Evolutionary conservation across 2,329 filamentous ascomycete species (phyloP).

Genomic region (Sclerotinia subarctica): DNA sequence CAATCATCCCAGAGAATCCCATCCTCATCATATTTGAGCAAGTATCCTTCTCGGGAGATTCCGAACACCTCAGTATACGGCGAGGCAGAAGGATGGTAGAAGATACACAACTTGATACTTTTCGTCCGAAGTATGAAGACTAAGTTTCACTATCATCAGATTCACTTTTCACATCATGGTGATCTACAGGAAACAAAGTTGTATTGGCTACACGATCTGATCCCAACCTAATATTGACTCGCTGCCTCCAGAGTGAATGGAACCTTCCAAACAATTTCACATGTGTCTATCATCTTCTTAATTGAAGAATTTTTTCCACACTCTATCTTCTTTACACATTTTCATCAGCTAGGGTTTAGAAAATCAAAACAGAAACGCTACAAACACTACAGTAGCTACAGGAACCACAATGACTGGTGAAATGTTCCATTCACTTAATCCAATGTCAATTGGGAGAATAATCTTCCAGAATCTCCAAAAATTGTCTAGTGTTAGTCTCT

Average conservation of each 20-base stretch:
- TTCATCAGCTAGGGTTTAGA: not conserved
- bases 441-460: slow-evolving; percentile 3
- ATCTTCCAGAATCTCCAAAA: slow-evolving; percentile 1
- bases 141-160: not conserved
- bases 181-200: not conserved
- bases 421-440: not conserved
- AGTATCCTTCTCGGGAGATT: not conserved
- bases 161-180: slow-evolving; percentile 6
- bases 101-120: not conserved
- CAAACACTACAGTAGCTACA: not conserved
- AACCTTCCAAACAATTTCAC: not conserved
- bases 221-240: not conserved
- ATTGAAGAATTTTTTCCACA: not conserved
- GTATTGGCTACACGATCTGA: not conserved
- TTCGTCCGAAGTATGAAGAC: not conserved
- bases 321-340: not conserved
- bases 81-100: not conserved
- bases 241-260: slow-evolving; percentile 5
- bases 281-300: not conserved
- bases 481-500: slow-evolving; percentile 1
- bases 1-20: not conserved
- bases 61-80: not conserved
- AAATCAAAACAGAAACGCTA: not conserved
- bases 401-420: not conserved
- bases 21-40: not conserved